phyloP scores from a whole-genome alignment of 495 filamentous ascomycete species.

The Hamigera avellanea region DNA sequence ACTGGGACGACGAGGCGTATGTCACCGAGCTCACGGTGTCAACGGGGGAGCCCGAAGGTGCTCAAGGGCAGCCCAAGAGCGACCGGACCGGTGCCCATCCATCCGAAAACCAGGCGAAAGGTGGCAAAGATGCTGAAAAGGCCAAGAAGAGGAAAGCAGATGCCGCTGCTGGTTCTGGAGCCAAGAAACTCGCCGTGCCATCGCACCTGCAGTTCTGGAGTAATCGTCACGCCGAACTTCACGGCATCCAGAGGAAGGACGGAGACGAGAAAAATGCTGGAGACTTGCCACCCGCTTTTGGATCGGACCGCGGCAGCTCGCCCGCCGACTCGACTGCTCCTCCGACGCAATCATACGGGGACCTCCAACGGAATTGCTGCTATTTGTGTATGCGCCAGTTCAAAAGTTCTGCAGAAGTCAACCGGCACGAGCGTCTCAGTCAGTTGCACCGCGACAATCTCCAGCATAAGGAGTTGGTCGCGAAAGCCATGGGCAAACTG shows the following conservation, averaged over 20 bases:
- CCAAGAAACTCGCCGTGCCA: constrained; percentile 42
- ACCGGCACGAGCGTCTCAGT: constrained; percentile 67
- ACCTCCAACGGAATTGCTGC: constrained; percentile 60
- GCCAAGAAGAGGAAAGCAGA: constrained; percentile 64
- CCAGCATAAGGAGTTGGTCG: constrained; percentile 43
- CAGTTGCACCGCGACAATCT: constrained; percentile 63
- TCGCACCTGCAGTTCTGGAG: constrained; percentile 80
- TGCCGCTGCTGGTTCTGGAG: constrained; percentile 19
- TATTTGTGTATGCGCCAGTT: constrained; percentile 68
- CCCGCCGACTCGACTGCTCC: constrained; percentile 12
- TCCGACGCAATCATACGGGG: constrained; percentile 52
- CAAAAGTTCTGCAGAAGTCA: constrained; percentile 53
- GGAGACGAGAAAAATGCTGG: constrained; percentile 12
- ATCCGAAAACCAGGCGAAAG: constrained; percentile 26
- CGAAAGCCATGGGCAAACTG: constrained; percentile 49
- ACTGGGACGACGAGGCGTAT: constrained; percentile 78
- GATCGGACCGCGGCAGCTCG: constrained; percentile 5
- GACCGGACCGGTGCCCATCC: constrained; percentile 24
- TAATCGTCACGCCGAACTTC: constrained; percentile 74
- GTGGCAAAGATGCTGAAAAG: constrained; percentile 43
- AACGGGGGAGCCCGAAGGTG: constrained; percentile 26
- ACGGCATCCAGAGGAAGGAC: constrained; percentile 40
- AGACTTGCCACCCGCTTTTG: constrained; percentile 1
- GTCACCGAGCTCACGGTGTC: constrained; percentile 55
- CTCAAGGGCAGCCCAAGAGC: constrained; percentile 11